phyloP scores from a whole-genome alignment of 805 yeast genomes.

The Scheffersomyces amazonensis region DNA sequence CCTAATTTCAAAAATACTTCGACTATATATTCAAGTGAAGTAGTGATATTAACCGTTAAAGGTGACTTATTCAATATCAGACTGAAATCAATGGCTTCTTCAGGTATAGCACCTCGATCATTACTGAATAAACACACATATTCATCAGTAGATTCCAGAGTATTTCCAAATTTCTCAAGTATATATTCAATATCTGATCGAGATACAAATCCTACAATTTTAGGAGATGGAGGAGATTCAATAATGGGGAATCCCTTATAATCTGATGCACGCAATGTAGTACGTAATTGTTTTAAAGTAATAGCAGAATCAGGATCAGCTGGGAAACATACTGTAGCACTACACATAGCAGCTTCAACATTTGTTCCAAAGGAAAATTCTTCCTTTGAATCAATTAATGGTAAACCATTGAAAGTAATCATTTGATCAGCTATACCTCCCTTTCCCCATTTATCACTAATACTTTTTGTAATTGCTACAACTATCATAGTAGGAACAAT shows the following conservation, averaged over 20 bases:
- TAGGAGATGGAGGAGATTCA: constrained; percentile 30
- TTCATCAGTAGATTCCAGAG: constrained; percentile 6
- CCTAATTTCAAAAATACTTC: constrained; percentile 77
- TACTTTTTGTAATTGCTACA: constrained; percentile 79
- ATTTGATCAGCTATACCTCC: constrained; percentile 95
- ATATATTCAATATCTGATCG: constrained; percentile 37
- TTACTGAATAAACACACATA: constrained; percentile 4
- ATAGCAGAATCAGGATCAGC: constrained; percentile 22
- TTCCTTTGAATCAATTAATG: constrained; percentile 71
- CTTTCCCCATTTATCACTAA: constrained; percentile 73
- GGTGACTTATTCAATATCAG: constrained; percentile 54
- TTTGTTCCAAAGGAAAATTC: constrained; percentile 50
- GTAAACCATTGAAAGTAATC: constrained; percentile 85
- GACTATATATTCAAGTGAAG: constrained; percentile 58
- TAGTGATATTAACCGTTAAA: constrained; percentile 49
- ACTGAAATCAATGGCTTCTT: constrained; percentile 12
- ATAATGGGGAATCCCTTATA: constrained; percentile 57
- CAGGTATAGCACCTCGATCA: constrained; percentile 4
- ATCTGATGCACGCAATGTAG: constrained; percentile 27
- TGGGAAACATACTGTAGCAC: constrained; percentile 34
- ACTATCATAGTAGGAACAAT: constrained; percentile 96
- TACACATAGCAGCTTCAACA: constrained; percentile 62
- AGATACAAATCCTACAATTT: constrained; percentile 45
- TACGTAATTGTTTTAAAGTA: constrained; percentile 28
- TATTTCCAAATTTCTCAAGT: constrained; percentile 16